Percentiles rank a stretch among this genome's conserved stretches.
Evolutionary conservation across 1,284 basidiomycete species (phyloP).

Genomic region (Testicularia cyperi): DNA sequence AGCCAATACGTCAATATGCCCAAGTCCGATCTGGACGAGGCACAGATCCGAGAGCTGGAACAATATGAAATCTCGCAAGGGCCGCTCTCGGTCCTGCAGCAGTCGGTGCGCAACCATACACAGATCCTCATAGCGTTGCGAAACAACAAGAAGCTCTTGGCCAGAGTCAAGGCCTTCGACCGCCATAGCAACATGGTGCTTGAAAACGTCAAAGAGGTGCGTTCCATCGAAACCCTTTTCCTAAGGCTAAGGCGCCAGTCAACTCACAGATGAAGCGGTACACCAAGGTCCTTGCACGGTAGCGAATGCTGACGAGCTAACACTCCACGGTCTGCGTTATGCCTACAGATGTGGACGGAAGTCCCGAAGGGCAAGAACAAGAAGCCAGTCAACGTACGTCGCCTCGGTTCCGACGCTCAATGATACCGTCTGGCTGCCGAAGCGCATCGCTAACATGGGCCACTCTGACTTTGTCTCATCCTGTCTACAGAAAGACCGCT

Average conservation of each 20-base stretch:
- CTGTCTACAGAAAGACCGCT: constrained; percentile 67
- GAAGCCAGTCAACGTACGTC: constrained; percentile 80
- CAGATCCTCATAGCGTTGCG: constrained; percentile 95
- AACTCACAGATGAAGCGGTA: too few relatives aligned
- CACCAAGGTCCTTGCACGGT: too few relatives aligned
- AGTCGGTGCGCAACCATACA: constrained; percentile 94
- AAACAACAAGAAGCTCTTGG: constrained; percentile 98
- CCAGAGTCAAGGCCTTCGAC: constrained; percentile 97
- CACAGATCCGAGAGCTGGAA: constrained; percentile 89
- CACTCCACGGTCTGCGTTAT: not conserved
- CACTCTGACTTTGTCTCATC: constrained; percentile 1
- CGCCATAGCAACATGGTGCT: constrained; percentile 93
- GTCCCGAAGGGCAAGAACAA: constrained; percentile 96
- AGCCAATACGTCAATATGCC: constrained; percentile 96
- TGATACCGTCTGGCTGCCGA: too few relatives aligned
- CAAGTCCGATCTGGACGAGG: constrained; percentile 96
- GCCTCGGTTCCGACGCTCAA: too few relatives aligned
- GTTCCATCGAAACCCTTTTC: too few relatives aligned
- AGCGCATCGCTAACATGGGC: not conserved
- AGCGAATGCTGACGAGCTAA: constrained; percentile 1
- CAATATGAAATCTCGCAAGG: constrained; percentile 64
- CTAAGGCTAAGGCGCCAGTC: too few relatives aligned
- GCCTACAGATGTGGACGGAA: constrained; percentile 97
- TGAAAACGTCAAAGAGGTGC: constrained; percentile 58
- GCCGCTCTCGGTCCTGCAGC: constrained; percentile 94